Conservation (phyloP, 306 rosid genomes). For the Pueraria montana region DNA sequence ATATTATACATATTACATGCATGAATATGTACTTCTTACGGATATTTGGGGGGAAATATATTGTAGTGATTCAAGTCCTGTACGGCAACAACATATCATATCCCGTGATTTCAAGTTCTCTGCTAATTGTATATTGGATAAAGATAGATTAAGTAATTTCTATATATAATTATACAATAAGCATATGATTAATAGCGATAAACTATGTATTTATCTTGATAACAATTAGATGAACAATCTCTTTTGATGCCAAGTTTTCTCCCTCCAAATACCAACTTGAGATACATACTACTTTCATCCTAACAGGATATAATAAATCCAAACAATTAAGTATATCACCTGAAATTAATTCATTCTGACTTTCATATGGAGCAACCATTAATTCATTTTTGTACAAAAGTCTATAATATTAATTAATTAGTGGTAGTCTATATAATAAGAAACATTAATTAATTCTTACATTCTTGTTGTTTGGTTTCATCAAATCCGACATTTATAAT, state of each 20-base stretch:
- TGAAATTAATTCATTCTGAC: background rate
- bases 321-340: background rate
- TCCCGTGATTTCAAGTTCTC: background rate
- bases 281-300: too few relatives aligned
- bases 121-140: background rate
- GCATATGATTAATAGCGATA: too few relatives aligned
- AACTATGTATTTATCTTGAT: background rate
- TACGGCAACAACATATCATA: conserved; percentile 4
- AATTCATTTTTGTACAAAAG: background rate
- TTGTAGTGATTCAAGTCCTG: background rate
- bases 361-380: background rate
- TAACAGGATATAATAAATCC: too few relatives aligned
- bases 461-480: background rate
- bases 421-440: too few relatives aligned
- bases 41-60: too few relatives aligned
- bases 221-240: background rate
- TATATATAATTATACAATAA: too few relatives aligned
- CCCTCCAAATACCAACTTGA: background rate
- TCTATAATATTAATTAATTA: background rate
- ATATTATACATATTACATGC: background rate
- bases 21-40: background rate
- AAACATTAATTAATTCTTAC: background rate
- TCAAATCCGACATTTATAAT: background rate
- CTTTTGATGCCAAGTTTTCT: background rate
- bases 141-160: background rate